phyloP scores from a whole-genome alignment of 306 rosid genomes.

The Acmispon strigosus region DNA sequence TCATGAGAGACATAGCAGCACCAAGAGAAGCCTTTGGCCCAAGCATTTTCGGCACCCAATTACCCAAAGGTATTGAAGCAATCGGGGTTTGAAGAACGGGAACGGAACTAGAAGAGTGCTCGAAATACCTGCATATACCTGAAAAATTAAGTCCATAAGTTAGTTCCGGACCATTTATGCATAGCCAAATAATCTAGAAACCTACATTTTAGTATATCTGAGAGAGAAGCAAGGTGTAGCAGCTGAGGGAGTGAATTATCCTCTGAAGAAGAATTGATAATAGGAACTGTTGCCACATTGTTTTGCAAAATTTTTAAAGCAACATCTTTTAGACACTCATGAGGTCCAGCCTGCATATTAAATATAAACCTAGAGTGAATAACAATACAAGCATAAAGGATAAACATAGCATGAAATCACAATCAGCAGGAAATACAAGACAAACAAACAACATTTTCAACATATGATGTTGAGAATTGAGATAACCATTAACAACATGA shows the following conservation, averaged over 20 bases:
- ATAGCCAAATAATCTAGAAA: background rate
- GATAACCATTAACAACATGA: background rate
- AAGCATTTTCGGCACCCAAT: conserved; percentile 58
- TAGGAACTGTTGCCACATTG: conserved; percentile 54
- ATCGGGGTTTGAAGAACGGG: conserved; percentile 62
- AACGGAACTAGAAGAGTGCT: conserved; percentile 43
- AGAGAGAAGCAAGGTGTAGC: conserved; percentile 51
- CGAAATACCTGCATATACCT: conserved; percentile 66
- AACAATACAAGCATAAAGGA: conserved; percentile 5
- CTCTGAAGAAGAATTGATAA: conserved; percentile 32
- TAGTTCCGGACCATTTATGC: conserved; percentile 26
- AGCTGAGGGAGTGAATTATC: conserved; percentile 48
- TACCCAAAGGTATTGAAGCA: conserved; percentile 51
- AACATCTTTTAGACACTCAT: conserved; percentile 51
- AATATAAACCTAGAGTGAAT: conserved; percentile 6
- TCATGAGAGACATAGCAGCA: conserved; percentile 40
- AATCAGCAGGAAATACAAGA: conserved; percentile 3
- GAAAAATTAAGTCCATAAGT: conserved; percentile 26
- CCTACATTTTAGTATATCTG: conserved; percentile 53
- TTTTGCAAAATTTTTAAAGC: conserved; percentile 50
- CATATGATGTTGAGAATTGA: background rate
- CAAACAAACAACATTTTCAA: background rate
- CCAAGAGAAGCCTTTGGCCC: conserved; percentile 42
- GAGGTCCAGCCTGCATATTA: conserved; percentile 50
- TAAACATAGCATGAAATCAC: background rate